Evolutionary conservation across 768 basidiomycete species (phyloP), one percentile per base, ranked within the genome.

Genomic region (Tulasnella sp.): DNA sequence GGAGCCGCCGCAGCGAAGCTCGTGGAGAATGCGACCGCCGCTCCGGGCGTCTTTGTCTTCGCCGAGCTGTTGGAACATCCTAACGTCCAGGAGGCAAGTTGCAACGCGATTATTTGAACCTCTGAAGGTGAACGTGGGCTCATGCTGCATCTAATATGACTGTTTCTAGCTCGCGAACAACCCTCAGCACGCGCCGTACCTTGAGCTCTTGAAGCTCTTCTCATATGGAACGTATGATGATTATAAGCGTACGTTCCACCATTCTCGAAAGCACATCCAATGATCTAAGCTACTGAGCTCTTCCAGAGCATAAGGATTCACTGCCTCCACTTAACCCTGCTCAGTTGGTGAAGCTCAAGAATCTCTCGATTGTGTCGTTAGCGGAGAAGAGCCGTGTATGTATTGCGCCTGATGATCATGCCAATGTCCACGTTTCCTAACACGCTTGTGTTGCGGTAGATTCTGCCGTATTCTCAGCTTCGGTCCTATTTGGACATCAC

Each of bases 1-100:
- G 96, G 96, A 1, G 94, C 94, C 0, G 93, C 91, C 0, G 94
- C 95, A 0, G 95, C 93, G 6, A 95, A 95, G 78, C 86, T 95
- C 71, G 81, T 95, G 36, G 85, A 88, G 77, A 90, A 97, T 78
- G 95, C 89, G 70, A 94, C 90, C 32, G 86, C 91, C 59, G 92
- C 95, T 0, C 89, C 90, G 17, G 95, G 94, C 11, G 91, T 97
- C 62, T 96, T 92, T 79, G 91, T 94, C 72, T 99, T 97, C 77
- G 87, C 89, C 0, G 95, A 98, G 79, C 81, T 99, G 68, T 82
- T 98, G 67, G 90, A 94, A 62, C 79, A 90, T 34, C 86, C 89
- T 1, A 92, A 89, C 77, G 90, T 98, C 41, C 88, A 91, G 78
- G 91, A 95, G 83, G 96, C 92, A 76, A 77, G 83, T 78, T 17